These are phyloP conservation scores for Lactarius sanguifluus DNA, from an alignment of 768 basidiomycete genomes.

Conservation along the genomic window DNA sequence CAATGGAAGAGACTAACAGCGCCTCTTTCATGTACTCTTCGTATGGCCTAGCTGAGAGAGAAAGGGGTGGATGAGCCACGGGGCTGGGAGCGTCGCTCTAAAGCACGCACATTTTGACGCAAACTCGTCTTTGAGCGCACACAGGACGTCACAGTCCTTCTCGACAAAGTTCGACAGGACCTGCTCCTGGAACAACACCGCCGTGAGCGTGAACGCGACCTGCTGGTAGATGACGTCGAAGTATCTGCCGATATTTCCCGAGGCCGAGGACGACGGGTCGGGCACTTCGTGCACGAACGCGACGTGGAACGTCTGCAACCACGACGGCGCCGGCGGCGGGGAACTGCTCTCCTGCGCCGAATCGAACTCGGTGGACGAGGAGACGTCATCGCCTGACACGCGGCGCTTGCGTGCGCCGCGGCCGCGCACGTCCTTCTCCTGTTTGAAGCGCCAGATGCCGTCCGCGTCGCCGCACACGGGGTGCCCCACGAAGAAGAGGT, in stretches of 20 bases:
- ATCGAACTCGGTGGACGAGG: conserved; percentile 39
- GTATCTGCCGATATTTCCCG: conserved; percentile 73
- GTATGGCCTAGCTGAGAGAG: conserved; percentile 55
- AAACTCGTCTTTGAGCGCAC: conserved; percentile 67
- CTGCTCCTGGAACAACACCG: conserved; percentile 91
- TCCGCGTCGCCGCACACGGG: conserved; percentile 80
- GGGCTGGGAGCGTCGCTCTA: neutral
- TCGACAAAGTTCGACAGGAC: conserved; percentile 85
- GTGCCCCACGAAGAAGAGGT: conserved; percentile 91
- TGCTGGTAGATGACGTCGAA: conserved; percentile 89
- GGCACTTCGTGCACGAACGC: conserved; percentile 87
- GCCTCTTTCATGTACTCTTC: conserved; percentile 56
- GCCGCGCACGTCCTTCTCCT: conserved; percentile 55
- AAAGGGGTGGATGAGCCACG: neutral
- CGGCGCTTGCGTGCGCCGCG: conserved; percentile 52
- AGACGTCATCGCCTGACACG: conserved; percentile 32
- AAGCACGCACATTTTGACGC: conserved; percentile 54
- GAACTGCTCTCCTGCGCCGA: conserved; percentile 7
- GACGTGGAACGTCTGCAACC: conserved; percentile 80
- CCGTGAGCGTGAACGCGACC: conserved; percentile 85
- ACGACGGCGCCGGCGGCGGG: conserved; percentile 37
- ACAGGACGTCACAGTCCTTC: conserved; percentile 69
- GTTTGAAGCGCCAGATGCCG: conserved; percentile 72
- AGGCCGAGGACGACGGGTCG: conserved; percentile 82
- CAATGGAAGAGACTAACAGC: conserved; percentile 66